Conservation (phyloP, 2,329 filamentous ascomycete genomes). For the Aspergillus thermomutatus region DNA sequence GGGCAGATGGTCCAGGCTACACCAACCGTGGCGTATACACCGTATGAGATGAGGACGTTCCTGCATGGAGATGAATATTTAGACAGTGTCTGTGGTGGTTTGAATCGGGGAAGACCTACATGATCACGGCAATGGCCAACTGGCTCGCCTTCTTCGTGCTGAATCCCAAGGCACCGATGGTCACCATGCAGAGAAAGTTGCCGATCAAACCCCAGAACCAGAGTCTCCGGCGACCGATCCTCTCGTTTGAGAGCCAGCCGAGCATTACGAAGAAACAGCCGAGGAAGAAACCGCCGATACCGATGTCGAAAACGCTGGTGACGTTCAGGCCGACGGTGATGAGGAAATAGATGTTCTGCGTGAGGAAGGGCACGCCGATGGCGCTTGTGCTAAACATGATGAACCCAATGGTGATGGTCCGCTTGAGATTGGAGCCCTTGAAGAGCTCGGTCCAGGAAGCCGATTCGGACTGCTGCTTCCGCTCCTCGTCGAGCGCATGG, state of each 20-base stretch:
- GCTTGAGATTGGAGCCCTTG: constrained; percentile 12
- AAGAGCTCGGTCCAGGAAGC: constrained; percentile 12
- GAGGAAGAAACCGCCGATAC: constrained; percentile 15
- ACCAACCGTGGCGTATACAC: background rate
- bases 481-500: constrained; percentile 13
- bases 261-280: constrained; percentile 10
- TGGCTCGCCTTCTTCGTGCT: constrained; percentile 5
- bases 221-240: constrained; percentile 1
- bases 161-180: constrained; percentile 12
- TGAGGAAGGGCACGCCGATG: constrained; percentile 11
- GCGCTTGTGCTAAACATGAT: constrained; percentile 11
- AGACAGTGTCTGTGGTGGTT: too few species aligned
- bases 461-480: background rate
- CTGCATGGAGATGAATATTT: too few species aligned
- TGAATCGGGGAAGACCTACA: constrained; percentile 1
- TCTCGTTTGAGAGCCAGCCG: constrained; percentile 1
- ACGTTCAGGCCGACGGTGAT: constrained; percentile 13
- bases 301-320: constrained; percentile 14
- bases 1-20: constrained; percentile 1
- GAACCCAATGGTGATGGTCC: constrained; percentile 14
- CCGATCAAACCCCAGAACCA: constrained; percentile 1
- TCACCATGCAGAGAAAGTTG: constrained; percentile 10
- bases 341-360: constrained; percentile 19
- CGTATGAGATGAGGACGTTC: background rate
- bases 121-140: constrained; percentile 14